Evolutionary conservation across 495 filamentous ascomycete genomes (phyloP), one percentile per base, ranked within the genome.

Genomic region (Halenospora varia): DNA sequence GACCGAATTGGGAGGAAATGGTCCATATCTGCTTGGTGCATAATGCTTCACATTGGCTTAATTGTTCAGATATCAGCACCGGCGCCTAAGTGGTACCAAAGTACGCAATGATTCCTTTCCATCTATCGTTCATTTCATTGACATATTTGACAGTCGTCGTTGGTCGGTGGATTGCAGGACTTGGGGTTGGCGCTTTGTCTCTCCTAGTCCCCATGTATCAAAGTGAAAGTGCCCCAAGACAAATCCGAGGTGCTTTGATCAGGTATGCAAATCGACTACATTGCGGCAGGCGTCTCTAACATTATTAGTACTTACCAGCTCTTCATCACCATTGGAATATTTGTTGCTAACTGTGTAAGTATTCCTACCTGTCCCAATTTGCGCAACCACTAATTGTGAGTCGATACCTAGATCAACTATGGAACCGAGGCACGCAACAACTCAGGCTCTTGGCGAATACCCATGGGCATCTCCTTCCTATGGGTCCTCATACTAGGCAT

Each of bases 271-370:
- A 40, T 40, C 35, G n/a, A n/a, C n/a, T 40, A 9, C 35, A n/a
- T 40, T 9, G 35, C 35, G 9, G 35, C n/a, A 40, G n/a, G 35
- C n/a, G 9, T 78, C 42, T 8, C 19, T 47, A 9, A 13, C 44
- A 10, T 44, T n/a, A 4, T 13, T 20, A 59, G 60, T 51, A 53
- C 40, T 35, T 94, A 94, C 75, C 90, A 94, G 74, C 80, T 96
- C 23, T 90, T 93, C 74, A 88, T 94, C 68, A 90, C 90, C 35
- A 76, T 92, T 54, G 90, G 90, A 58, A 93, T 93, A 71, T 88
- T 90, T 73, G 80, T 85, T 52, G 87, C 89, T 57, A 84, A 89
- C 70, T 59, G 51, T 25, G 35, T 40, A 40, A 40, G 35, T 9
- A 82, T n/a, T n/a, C n/a, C n/a, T n/a, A n/a, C n/a, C n/a, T n/a